These are phyloP conservation scores for Hippophae gyantsensis DNA, from an alignment of 306 rosid species.

Conservation along the genomic window DNA sequence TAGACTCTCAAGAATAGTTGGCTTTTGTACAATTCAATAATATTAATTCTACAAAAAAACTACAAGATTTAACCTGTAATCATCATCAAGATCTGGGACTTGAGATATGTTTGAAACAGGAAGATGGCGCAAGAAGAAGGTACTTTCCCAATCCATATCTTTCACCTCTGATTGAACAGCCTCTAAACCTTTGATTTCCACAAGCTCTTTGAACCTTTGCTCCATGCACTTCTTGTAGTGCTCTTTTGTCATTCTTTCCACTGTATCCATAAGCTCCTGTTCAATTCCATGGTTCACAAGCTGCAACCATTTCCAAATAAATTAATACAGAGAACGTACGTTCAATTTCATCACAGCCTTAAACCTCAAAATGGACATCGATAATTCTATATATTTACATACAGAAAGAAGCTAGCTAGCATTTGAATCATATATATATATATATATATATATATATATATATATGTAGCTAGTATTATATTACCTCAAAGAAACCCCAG, in stretches of 20 bases:
- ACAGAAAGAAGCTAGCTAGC: neutral
- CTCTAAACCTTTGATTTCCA: slow-evolving; percentile 51
- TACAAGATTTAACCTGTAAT: slow-evolving; percentile 39
- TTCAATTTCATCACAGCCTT: too few relatives aligned
- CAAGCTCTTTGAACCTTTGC: slow-evolving; percentile 47
- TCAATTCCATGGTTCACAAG: slow-evolving; percentile 59
- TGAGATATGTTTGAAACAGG: slow-evolving; percentile 62
- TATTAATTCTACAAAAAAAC: too few relatives aligned
- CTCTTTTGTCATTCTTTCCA: slow-evolving; percentile 67
- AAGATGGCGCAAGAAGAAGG: slow-evolving; percentile 62
- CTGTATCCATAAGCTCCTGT: slow-evolving; percentile 56
- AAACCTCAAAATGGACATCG: neutral
- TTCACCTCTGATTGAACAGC: slow-evolving; percentile 53
- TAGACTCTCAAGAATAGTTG: neutral
- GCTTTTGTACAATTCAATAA: too few relatives aligned
- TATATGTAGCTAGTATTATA: neutral
- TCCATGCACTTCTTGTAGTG: slow-evolving; percentile 74
- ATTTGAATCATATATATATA: too few relatives aligned
- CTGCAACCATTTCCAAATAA: slow-evolving; percentile 22
- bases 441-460: neutral
- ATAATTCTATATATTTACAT: neutral
- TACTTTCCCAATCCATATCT: slow-evolving; percentile 85
- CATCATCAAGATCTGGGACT: slow-evolving; percentile 58
- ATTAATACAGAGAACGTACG: too few relatives aligned
- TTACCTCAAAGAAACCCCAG: slow-evolving; percentile 98